Evolutionary conservation across 2,329 filamentous ascomycete genomes (phyloP).

Genomic region (Ceratocystis lukuohia): DNA sequence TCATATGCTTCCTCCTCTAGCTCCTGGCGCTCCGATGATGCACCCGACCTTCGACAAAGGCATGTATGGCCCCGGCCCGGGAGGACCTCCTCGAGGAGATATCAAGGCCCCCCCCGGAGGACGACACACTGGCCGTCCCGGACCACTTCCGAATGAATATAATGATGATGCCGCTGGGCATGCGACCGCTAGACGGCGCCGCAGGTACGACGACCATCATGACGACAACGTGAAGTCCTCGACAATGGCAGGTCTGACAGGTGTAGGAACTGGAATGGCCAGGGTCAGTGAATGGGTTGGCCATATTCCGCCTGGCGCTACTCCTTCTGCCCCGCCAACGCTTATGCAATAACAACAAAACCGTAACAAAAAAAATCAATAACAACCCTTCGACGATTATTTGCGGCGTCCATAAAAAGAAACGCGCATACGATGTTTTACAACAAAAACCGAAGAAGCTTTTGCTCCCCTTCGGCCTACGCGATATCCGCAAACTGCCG

Average conservation of each 20-base stretch:
- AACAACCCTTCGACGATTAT: neutral
- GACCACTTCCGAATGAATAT: conserved; percentile 13
- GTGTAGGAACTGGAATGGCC: conserved; percentile 33
- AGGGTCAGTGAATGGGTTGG: conserved; percentile 37
- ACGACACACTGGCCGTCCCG: conserved; percentile 13
- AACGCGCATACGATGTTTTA: neutral
- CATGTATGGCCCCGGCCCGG: conserved; percentile 17
- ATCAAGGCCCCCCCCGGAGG: conserved; percentile 10
- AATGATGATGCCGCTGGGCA: conserved; percentile 19
- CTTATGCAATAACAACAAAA: conserved; percentile 10
- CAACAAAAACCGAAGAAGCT: neutral
- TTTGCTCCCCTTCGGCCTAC: neutral
- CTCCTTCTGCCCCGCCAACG: conserved; percentile 23
- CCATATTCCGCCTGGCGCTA: conserved; percentile 34
- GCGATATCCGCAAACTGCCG: neutral
- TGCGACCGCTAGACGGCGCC: conserved; percentile 18
- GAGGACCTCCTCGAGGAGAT: conserved; percentile 17
- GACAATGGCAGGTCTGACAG: conserved; percentile 36
- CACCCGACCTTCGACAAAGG: conserved; percentile 12
- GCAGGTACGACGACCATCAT: conserved; percentile 17
- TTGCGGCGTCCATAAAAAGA: neutral
- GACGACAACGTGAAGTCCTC: conserved; percentile 27
- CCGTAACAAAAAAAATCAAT: conserved; percentile 5
- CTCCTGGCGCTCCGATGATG: conserved; percentile 10
- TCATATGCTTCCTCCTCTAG: conserved; percentile 13